A percentile compares a stretch with the other conserved stretches of the same genome.
Evolutionary conservation across 2,329 filamentous ascomycete species (phyloP).

Genomic region (Periconia macrospinosa): DNA sequence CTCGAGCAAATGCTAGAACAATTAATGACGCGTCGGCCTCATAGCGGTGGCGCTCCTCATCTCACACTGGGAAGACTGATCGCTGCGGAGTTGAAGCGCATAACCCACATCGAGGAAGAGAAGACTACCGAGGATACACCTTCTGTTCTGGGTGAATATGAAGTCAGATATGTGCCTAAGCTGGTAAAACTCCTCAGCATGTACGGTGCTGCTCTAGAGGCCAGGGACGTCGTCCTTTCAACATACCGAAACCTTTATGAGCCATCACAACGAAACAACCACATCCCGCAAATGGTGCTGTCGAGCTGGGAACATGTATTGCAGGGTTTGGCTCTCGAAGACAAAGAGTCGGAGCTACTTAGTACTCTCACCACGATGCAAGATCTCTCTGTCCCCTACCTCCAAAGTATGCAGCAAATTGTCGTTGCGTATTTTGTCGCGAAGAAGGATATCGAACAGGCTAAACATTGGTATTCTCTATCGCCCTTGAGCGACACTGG

Average conservation of each 20-base stretch:
- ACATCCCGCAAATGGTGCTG: not conserved
- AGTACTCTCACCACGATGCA: constrained; percentile 58
- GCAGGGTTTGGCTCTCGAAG: constrained; percentile 64
- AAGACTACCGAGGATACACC: not conserved
- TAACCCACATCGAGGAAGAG: not conserved
- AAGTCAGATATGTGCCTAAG: constrained; percentile 6
- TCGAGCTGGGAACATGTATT: constrained; percentile 49
- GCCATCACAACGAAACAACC: not conserved
- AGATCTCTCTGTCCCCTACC: constrained; percentile 40
- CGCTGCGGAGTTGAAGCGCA: constrained; percentile 25
- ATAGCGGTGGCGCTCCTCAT: constrained; percentile 43
- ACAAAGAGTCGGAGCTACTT: constrained; percentile 60
- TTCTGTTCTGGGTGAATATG: not conserved
- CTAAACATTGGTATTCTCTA: constrained; percentile 68
- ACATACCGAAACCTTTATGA: constrained; percentile 11
- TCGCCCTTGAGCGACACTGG: constrained; percentile 45
- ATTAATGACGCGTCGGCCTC: constrained; percentile 29
- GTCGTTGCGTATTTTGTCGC: constrained; percentile 66
- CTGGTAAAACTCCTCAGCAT: constrained; percentile 20
- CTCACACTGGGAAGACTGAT: constrained; percentile 45
- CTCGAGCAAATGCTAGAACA: constrained; percentile 15
- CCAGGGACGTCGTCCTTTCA: constrained; percentile 23
- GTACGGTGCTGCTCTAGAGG: constrained; percentile 29
- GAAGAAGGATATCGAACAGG: constrained; percentile 60
- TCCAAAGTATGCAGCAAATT: constrained; percentile 46